Evolutionary conservation across 371 early-diverging fungal genomes (phyloP).

Genomic region (Mortierella sp.): DNA sequence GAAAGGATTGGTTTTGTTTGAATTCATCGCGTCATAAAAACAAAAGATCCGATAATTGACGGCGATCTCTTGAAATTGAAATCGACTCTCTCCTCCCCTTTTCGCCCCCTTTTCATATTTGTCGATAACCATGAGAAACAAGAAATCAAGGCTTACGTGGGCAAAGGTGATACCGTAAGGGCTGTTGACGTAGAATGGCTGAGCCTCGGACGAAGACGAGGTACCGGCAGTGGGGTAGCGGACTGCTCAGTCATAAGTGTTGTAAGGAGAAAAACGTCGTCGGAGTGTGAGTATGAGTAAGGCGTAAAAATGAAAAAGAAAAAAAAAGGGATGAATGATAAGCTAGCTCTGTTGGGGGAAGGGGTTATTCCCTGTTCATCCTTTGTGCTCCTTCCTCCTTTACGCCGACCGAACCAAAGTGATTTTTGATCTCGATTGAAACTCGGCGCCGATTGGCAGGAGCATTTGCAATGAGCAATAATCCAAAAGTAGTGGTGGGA

Average conservation of each 20-base stretch:
- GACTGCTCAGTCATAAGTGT: conserved; percentile 63
- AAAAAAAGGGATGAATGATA: conserved; percentile 10
- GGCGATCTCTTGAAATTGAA: not conserved
- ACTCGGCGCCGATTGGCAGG: not conserved
- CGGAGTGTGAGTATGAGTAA: not conserved
- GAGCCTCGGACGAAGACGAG: conserved; percentile 94
- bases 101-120: not conserved
- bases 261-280: conserved; percentile 9
- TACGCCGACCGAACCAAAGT: not conserved
- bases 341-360: conserved; percentile 7
- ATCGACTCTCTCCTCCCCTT: not conserved
- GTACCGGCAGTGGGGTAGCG: conserved; percentile 98
- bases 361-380: not conserved
- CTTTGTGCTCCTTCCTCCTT: not conserved
- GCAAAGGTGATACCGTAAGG: conserved; percentile 98
- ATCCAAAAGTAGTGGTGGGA: conserved; percentile 11
- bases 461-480: not conserved
- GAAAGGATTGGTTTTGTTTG: not conserved
- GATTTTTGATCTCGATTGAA: not conserved
- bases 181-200: conserved; percentile 98
- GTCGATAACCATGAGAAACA: not conserved
- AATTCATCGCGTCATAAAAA: not conserved
- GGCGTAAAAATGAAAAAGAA: not conserved
- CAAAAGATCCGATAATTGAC: conserved; percentile 8
- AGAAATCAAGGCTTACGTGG: conserved; percentile 74